Base-by-base conservation (phyloP, 495 filamentous ascomycete genomes). In the Pyronema domesticum region DNA sequence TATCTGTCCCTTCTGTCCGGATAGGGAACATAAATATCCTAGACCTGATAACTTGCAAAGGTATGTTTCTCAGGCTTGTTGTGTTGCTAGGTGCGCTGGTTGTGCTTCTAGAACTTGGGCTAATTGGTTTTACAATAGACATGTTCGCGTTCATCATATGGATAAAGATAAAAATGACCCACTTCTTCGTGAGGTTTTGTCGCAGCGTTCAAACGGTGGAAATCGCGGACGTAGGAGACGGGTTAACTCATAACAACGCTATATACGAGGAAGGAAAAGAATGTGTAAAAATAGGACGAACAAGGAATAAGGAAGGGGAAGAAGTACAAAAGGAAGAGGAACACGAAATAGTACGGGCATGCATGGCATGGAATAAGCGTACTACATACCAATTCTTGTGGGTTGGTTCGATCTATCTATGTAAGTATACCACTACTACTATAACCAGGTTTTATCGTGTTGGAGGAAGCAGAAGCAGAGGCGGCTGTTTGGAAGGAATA, bases 31-130 rank as follows among this genome's bases (percentile, higher is more conserved):
- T 67, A 89, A 86, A 66, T 98, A 98, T 67, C 91, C 93, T 15
- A 76, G 93, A 60, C 93, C 93, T 19, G 93, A 96, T 68, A 96
- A 98, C 76, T 73, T 98, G 34, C 93, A 96, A 74, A 80, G 93
- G 91, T 94, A 70, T 58, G 75, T 66, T 51, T n/a, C 49, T 48
- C 13, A 51, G 49, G 37, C 17, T 45, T 47, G 15, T 13, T 15
- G 33, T 43, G 14, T 19, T 46, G 23, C 23, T 30, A 30, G 23
- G 5, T 30, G 23, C 2, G 23, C 15, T 33, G 18, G 13, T 17
- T 40, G n/a, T 47, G 1, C 13, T 50, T 46, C 44, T 13, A 10
- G 17, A 11, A 30, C n/a, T n/a, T 13, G 18, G 3, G 11, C 45
- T 56, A 53, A 23, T 50, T 48, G 35, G 2, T n/a, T 1, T 54